A percentile compares a stretch with the other conserved stretches of the same genome.
These are phyloP conservation scores for Coemansia sp. DNA, from an alignment of 192 early-diverging fungal genomes.

Conservation along the genomic window DNA sequence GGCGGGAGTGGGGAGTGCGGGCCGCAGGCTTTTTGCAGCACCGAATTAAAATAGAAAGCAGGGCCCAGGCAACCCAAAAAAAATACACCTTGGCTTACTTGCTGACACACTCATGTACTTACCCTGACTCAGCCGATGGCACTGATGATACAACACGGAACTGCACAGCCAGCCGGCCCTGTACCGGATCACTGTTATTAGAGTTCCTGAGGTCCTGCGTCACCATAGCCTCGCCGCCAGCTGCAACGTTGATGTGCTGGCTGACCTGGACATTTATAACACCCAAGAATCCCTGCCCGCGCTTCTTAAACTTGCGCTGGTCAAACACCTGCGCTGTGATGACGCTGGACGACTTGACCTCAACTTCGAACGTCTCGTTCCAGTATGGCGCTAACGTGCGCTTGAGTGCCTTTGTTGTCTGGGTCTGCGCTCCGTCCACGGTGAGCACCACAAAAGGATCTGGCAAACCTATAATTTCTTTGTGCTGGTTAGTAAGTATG, in stretches of 20 bases:
- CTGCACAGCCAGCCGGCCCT: slow-evolving; percentile 74
- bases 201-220: slow-evolving; percentile 89
- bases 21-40: not conserved
- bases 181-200: slow-evolving; percentile 79
- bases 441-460: slow-evolving; percentile 97
- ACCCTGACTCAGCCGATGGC: slow-evolving; percentile 60
- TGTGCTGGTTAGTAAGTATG: slow-evolving; percentile 7
- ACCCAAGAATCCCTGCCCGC: slow-evolving; percentile 89
- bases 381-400: slow-evolving; percentile 95
- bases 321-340: slow-evolving; percentile 97
- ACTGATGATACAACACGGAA: slow-evolving; percentile 21
- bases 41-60: slow-evolving; percentile 6
- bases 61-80: not conserved
- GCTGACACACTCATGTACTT: slow-evolving; percentile 58
- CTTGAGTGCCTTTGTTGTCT: slow-evolving; percentile 85
- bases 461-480: slow-evolving; percentile 64
- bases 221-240: slow-evolving; percentile 70
- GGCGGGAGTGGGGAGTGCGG: not conserved
- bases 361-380: slow-evolving; percentile 77
- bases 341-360: slow-evolving; percentile 63
- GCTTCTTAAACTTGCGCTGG: slow-evolving; percentile 95
- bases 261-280: slow-evolving; percentile 87
- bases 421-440: slow-evolving; percentile 94
- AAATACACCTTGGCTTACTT: not conserved
- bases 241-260: slow-evolving; percentile 77